Evolutionary conservation across 1,284 basidiomycete genomes (phyloP).

Genomic region (Rhodotorula sp.): DNA sequence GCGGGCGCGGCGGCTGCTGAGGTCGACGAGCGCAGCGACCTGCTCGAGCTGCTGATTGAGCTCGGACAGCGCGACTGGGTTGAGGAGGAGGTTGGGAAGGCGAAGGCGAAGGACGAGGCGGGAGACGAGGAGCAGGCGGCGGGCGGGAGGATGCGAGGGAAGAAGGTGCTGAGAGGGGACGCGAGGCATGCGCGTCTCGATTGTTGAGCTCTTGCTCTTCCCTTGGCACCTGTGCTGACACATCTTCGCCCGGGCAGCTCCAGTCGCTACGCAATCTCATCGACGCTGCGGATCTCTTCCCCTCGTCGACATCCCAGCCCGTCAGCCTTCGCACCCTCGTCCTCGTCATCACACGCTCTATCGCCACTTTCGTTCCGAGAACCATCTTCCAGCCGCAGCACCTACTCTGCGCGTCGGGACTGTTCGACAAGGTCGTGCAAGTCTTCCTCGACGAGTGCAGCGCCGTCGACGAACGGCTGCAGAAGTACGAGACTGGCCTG

Average conservation of each 20-base stretch:
- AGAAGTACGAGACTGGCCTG: constrained; percentile 15
- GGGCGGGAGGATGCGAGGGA: not conserved
- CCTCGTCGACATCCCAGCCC: not conserved
- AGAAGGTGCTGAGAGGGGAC: constrained; percentile 7
- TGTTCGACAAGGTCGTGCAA: constrained; percentile 11
- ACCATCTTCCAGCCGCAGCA: constrained; percentile 38
- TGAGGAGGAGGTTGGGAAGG: constrained; percentile 15
- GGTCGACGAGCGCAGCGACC: constrained; percentile 14
- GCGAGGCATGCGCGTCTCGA: constrained; percentile 6
- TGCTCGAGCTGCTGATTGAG: constrained; percentile 20
- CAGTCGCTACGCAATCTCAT: constrained; percentile 24
- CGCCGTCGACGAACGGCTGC: constrained; percentile 1
- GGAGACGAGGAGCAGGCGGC: not conserved
- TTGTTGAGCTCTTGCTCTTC: no score
- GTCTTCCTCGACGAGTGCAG: constrained; percentile 8
- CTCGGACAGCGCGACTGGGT: constrained; percentile 6
- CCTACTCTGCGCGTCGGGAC: constrained; percentile 28
- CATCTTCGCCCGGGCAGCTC: constrained; percentile 4
- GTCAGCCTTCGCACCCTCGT: constrained; percentile 19
- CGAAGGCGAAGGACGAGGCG: not conserved
- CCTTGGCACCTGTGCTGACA: not conserved
- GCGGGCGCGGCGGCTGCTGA: not conserved
- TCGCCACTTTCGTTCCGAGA: constrained; percentile 26
- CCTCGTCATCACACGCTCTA: constrained; percentile 15
- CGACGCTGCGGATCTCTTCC: constrained; percentile 17